phyloP scores from a whole-genome alignment of 2,329 filamentous ascomycete species.

The Clonostachys solani region DNA sequence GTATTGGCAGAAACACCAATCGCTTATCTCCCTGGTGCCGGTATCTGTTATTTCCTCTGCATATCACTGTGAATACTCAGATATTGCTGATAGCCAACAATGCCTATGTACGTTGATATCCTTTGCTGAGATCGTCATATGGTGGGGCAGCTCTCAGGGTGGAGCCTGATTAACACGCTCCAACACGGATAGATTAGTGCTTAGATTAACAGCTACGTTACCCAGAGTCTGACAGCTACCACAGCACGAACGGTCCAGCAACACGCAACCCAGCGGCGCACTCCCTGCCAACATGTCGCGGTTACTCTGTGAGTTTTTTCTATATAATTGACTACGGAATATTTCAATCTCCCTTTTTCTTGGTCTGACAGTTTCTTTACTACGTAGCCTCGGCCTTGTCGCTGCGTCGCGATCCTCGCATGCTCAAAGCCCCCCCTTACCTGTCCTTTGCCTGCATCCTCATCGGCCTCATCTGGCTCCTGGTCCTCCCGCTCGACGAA shows the following conservation, averaged over 20 bases:
- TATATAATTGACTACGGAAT: background rate
- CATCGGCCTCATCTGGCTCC: constrained; percentile 83
- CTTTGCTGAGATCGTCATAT: no score
- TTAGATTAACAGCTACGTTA: no score
- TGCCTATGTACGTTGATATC: no score
- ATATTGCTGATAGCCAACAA: no score
- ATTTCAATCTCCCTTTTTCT: background rate
- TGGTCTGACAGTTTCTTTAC: background rate
- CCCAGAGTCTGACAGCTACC: no score
- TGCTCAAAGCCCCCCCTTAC: constrained; percentile 82
- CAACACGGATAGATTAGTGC: no score
- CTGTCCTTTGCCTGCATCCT: constrained; percentile 80
- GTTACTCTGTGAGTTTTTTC: constrained; percentile 40
- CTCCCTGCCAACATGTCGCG: constrained; percentile 38
- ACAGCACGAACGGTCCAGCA: background rate
- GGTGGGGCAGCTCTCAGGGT: no score
- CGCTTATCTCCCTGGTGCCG: no score
- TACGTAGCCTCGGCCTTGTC: constrained; percentile 56
- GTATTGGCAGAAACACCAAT: no score
- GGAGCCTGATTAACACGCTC: no score
- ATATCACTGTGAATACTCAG: no score
- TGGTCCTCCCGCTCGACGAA: constrained; percentile 82
- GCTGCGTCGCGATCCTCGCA: constrained; percentile 74
- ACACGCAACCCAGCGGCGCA: background rate
- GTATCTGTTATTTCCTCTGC: no score